These are phyloP conservation scores for Plasmodium malariae DNA, from an alignment of 169 alveolate genomes.

Conservation along the genomic window DNA sequence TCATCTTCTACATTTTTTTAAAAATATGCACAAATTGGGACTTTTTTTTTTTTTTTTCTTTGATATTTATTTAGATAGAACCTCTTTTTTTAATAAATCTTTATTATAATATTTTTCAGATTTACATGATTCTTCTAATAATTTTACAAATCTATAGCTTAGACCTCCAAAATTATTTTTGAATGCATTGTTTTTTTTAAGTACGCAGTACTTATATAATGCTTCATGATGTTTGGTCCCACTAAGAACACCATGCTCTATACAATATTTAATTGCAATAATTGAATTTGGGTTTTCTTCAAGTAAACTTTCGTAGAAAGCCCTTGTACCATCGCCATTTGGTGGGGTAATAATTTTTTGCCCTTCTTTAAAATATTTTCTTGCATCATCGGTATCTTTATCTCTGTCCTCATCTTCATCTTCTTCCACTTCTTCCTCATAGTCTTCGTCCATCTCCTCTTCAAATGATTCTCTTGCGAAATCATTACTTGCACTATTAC, in stretches of 20 bases:
- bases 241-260: slow-evolving; percentile 85
- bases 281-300: slow-evolving; percentile 92
- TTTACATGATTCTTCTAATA: slow-evolving; percentile 40
- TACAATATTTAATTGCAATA: slow-evolving; percentile 89
- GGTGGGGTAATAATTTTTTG: slow-evolving; percentile 93
- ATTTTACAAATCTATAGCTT: slow-evolving; percentile 22
- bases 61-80: slow-evolving; percentile 8
- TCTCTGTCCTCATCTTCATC: slow-evolving; percentile 75
- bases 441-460: slow-evolving; percentile 16
- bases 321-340: slow-evolving; percentile 94
- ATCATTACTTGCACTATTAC: slow-evolving; percentile 30
- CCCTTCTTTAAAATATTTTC: slow-evolving; percentile 88
- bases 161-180: slow-evolving; percentile 69
- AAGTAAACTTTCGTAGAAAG: slow-evolving; percentile 91
- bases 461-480: slow-evolving; percentile 35
- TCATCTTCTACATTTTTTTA: background rate
- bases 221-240: slow-evolving; percentile 79
- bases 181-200: slow-evolving; percentile 67
- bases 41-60: slow-evolving; percentile 2
- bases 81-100: slow-evolving; percentile 49
- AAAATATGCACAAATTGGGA: background rate
- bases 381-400: slow-evolving; percentile 79
- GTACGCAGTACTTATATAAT: slow-evolving; percentile 41
- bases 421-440: slow-evolving; percentile 70
- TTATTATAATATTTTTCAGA: slow-evolving; percentile 13